Evolutionary conservation across 805 yeast species (phyloP).

Genomic region (Yarrowia deformans): DNA sequence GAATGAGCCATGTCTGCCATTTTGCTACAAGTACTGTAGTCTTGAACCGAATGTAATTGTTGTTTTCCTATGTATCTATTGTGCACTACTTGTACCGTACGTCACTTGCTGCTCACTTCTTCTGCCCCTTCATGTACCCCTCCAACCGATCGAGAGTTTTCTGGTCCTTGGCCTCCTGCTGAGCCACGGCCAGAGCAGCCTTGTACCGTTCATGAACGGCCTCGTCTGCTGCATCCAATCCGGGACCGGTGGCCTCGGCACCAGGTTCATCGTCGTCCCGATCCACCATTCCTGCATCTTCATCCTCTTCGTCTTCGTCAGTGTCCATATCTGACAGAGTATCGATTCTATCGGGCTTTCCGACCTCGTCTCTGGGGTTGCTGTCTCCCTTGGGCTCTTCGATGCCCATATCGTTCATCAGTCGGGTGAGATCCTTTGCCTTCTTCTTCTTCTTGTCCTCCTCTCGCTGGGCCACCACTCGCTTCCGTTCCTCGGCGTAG

Average conservation of each 20-base stretch:
- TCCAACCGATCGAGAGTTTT: slow-evolving; percentile 42
- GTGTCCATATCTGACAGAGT: slow-evolving; percentile 61
- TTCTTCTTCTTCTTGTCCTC: slow-evolving; percentile 75
- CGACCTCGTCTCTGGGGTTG: slow-evolving; percentile 53
- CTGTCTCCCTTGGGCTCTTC: slow-evolving; percentile 55
- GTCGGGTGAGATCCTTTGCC: slow-evolving; percentile 69
- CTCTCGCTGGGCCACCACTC: slow-evolving; percentile 76
- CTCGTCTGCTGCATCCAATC: slow-evolving; percentile 45
- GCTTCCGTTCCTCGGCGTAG: slow-evolving; percentile 86
- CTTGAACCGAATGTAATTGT: too few relatives aligned
- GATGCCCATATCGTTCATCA: slow-evolving; percentile 89
- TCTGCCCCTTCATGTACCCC: slow-evolving; percentile 33
- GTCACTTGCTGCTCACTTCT: background rate
- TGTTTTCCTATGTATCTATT: too few relatives aligned
- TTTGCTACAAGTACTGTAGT: too few relatives aligned
- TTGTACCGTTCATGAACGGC: slow-evolving; percentile 73
- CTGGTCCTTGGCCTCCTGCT: slow-evolving; percentile 42
- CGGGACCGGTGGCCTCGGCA: slow-evolving; percentile 43
- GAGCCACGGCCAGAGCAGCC: slow-evolving; percentile 58
- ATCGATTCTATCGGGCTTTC: slow-evolving; percentile 55
- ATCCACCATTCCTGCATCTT: slow-evolving; percentile 48
- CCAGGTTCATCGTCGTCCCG: slow-evolving; percentile 46
- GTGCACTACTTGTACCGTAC: too few relatives aligned
- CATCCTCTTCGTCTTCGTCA: slow-evolving; percentile 48
- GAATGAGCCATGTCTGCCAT: too few relatives aligned